phyloP scores from a whole-genome alignment of 306 rosid genomes.

The Chamaecrista fasciculata region DNA sequence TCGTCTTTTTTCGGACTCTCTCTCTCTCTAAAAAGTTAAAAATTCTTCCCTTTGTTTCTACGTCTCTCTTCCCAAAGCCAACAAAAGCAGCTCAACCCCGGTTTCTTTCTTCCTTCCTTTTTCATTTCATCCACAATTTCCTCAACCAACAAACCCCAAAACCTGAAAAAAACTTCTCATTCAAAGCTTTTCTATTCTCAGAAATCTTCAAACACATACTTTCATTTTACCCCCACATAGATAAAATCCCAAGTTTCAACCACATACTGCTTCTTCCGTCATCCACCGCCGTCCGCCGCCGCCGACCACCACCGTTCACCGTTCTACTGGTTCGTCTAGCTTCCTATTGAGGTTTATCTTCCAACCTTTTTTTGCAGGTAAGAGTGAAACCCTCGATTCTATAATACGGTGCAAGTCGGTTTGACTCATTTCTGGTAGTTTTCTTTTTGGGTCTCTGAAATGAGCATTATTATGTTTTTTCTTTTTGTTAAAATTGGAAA shows the following conservation, averaged over 20 bases:
- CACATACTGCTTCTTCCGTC: background rate
- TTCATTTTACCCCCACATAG: too few relatives aligned
- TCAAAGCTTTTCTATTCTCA: too few relatives aligned
- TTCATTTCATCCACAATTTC: background rate
- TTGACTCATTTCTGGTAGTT: background rate
- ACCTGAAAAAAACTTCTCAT: too few relatives aligned
- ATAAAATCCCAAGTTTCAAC: too few relatives aligned
- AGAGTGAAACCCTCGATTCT: background rate
- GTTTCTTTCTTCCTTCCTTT: background rate
- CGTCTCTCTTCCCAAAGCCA: slow-evolving; percentile 8
- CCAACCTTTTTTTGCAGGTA: background rate
- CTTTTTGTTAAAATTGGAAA: background rate
- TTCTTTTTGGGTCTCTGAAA: background rate
- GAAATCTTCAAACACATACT: too few relatives aligned
- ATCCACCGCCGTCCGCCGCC: background rate
- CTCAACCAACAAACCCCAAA: background rate
- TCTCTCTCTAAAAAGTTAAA: background rate
- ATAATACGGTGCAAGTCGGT: background rate
- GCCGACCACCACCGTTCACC: background rate
- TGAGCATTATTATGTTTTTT: background rate
- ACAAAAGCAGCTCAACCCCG: background rate
- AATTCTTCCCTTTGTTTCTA: slow-evolving; percentile 28
- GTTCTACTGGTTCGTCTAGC: background rate
- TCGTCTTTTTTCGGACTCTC: background rate
- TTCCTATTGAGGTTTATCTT: background rate